These are phyloP conservation scores for Linderina pennispora DNA, from an alignment of 192 early-diverging fungal species.

Conservation along the genomic window DNA sequence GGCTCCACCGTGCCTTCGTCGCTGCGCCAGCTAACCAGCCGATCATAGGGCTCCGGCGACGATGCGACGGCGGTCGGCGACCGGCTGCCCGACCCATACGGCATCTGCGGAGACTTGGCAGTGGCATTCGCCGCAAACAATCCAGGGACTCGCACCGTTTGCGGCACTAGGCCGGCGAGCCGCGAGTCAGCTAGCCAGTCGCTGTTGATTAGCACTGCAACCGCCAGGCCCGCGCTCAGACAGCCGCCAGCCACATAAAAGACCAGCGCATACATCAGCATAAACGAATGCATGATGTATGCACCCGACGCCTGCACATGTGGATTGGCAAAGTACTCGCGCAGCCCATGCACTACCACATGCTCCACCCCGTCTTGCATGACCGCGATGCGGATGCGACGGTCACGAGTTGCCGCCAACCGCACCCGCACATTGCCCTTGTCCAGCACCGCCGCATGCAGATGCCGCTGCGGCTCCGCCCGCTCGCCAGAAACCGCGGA, in stretches of 20 bases:
- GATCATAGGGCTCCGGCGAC: too few species aligned
- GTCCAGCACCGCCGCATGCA: neutral
- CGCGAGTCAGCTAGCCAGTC: neutral
- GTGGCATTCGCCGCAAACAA: too few species aligned
- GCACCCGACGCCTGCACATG: slow-evolving; percentile 37
- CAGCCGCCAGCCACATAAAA: slow-evolving; percentile 24
- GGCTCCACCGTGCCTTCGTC: too few species aligned
- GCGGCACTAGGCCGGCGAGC: neutral
- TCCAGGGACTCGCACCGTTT: neutral
- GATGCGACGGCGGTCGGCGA: too few species aligned
- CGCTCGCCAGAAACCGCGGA: neutral
- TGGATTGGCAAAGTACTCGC: slow-evolving; percentile 39
- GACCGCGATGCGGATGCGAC: slow-evolving; percentile 6
- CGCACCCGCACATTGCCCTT: slow-evolving; percentile 12
- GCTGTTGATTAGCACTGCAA: neutral
- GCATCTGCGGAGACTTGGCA: too few species aligned
- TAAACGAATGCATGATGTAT: slow-evolving; percentile 46
- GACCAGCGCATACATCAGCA: slow-evolving; percentile 31
- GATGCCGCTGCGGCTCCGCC: neutral
- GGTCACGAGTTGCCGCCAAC: neutral
- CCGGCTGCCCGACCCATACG: too few species aligned
- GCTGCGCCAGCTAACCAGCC: too few species aligned
- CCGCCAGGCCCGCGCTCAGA: slow-evolving; percentile 8
- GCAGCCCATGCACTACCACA: slow-evolving; percentile 22
- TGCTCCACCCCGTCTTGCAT: neutral